Conservation (phyloP, 1,139 yeast species). For the Sugiyamaella sp. region DNA sequence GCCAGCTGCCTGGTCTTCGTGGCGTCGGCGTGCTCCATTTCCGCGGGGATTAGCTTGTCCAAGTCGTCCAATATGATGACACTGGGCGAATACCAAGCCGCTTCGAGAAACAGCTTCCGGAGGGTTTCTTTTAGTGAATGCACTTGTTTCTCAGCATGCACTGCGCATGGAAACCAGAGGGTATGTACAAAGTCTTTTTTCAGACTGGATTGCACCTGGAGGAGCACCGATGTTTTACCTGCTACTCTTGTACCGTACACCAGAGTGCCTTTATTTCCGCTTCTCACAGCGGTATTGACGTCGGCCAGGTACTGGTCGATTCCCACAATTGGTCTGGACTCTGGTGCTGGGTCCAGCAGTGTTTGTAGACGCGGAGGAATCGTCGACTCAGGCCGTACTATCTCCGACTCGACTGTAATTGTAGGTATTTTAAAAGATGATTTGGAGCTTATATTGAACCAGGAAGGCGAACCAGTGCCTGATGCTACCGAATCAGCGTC, state of each 20-base stretch:
- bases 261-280: slow-evolving; percentile 58
- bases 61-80: slow-evolving; percentile 76
- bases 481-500: slow-evolving; percentile 42
- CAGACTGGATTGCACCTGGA: slow-evolving; percentile 48
- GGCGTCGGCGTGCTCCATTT: slow-evolving; percentile 68
- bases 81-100: slow-evolving; percentile 82
- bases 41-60: slow-evolving; percentile 76
- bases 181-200: slow-evolving; percentile 48
- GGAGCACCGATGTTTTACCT: slow-evolving; percentile 68
- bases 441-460: slow-evolving; percentile 46
- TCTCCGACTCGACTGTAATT: slow-evolving; percentile 49
- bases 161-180: slow-evolving; percentile 56
- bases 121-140: slow-evolving; percentile 55
- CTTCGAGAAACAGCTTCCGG: slow-evolving; percentile 56
- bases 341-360: not conserved
- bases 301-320: slow-evolving; percentile 52
- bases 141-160: slow-evolving; percentile 59
- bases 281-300: slow-evolving; percentile 49
- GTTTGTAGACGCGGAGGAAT: slow-evolving; percentile 40
- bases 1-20: slow-evolving; percentile 61
- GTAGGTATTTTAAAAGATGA: slow-evolving; percentile 1
- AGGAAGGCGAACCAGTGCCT: slow-evolving; percentile 30
- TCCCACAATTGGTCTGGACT: slow-evolving; percentile 53
- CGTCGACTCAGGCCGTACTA: slow-evolving; percentile 55
- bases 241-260: slow-evolving; percentile 78